A percentile compares a stretch with the other conserved stretches of the same genome.
phyloP scores from a whole-genome alignment of 441 rosid genomes.

The Adansonia gregorii region DNA sequence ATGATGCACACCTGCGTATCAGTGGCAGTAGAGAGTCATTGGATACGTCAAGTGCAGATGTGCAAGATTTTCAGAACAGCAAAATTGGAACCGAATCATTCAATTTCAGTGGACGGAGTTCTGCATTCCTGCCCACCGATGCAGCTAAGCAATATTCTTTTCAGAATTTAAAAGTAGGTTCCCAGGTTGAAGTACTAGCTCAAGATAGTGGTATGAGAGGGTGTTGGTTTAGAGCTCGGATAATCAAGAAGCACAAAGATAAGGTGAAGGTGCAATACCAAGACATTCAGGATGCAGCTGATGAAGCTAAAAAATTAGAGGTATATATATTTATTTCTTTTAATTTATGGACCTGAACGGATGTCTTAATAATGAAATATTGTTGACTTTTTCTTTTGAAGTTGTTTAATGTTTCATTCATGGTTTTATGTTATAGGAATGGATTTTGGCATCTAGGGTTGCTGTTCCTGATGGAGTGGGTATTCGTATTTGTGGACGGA shows the following conservation, averaged over 20 bases:
- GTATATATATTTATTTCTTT: conserved; percentile 34
- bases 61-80: conserved; percentile 18
- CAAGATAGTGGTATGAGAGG: conserved; percentile 90
- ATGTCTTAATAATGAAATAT: background rate
- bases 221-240: conserved; percentile 77
- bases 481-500: conserved; percentile 57
- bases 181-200: conserved; percentile 70
- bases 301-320: conserved; percentile 72
- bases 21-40: conserved; percentile 25
- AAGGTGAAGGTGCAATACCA: conserved; percentile 81
- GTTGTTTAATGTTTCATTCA: background rate
- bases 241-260: conserved; percentile 63
- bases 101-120: conserved; percentile 32
- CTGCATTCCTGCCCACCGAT: conserved; percentile 24
- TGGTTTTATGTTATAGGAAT: conserved; percentile 54
- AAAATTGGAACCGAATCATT: conserved; percentile 28
- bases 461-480: conserved; percentile 60
- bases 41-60: conserved; percentile 20
- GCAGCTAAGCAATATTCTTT: conserved; percentile 33
- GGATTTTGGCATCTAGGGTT: conserved; percentile 63
- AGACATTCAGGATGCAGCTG: conserved; percentile 69
- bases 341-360: background rate
- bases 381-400: background rate
- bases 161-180: conserved; percentile 49
- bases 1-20: conserved; percentile 11